phyloP scores from a whole-genome alignment of 352 stramenopile genomes.

The Saprolegnia parasitica region DNA sequence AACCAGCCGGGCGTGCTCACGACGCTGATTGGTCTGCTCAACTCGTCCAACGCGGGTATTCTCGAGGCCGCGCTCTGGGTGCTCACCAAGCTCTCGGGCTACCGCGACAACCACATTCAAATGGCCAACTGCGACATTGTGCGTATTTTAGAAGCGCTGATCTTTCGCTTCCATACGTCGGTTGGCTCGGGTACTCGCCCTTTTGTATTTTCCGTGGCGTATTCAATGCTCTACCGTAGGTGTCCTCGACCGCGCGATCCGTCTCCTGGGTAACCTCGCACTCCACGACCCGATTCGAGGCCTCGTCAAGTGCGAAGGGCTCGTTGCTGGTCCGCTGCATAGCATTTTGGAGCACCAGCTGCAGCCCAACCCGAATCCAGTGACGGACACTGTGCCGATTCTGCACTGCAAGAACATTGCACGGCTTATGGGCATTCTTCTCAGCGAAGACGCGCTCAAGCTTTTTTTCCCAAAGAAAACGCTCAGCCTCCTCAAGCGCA shows the following conservation, averaged over 20 bases:
- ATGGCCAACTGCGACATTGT: slow-evolving; percentile 50
- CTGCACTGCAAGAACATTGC: slow-evolving; percentile 58
- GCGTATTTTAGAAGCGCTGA: slow-evolving; percentile 20
- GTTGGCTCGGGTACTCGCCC: slow-evolving; percentile 8
- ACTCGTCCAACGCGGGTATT: slow-evolving; percentile 49
- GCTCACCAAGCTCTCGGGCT: slow-evolving; percentile 58
- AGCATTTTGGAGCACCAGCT: slow-evolving; percentile 55
- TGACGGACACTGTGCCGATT: neutral
- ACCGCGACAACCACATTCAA: slow-evolving; percentile 59
- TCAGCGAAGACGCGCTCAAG: slow-evolving; percentile 69
- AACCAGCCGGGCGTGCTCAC: slow-evolving; percentile 43
- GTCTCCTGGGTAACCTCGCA: slow-evolving; percentile 59
- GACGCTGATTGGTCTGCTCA: slow-evolving; percentile 55
- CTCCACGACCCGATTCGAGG: slow-evolving; percentile 51
- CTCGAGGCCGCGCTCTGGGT: slow-evolving; percentile 59
- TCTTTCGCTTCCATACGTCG: slow-evolving; percentile 27
- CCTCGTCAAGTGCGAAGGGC: slow-evolving; percentile 57
- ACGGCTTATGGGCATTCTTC: slow-evolving; percentile 50
- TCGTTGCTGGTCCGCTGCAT: slow-evolving; percentile 64
- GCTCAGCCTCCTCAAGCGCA: slow-evolving; percentile 48
- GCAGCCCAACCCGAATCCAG: slow-evolving; percentile 5
- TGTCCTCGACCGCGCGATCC: slow-evolving; percentile 53
- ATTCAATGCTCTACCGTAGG: slow-evolving; percentile 40
- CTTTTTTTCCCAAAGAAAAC: slow-evolving; percentile 82
- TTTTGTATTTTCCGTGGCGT: slow-evolving; percentile 1